Percentiles rank a stretch among this genome's conserved stretches.
phyloP scores from a whole-genome alignment of 345 rosid genomes.

The Aquilaria malaccensis region DNA sequence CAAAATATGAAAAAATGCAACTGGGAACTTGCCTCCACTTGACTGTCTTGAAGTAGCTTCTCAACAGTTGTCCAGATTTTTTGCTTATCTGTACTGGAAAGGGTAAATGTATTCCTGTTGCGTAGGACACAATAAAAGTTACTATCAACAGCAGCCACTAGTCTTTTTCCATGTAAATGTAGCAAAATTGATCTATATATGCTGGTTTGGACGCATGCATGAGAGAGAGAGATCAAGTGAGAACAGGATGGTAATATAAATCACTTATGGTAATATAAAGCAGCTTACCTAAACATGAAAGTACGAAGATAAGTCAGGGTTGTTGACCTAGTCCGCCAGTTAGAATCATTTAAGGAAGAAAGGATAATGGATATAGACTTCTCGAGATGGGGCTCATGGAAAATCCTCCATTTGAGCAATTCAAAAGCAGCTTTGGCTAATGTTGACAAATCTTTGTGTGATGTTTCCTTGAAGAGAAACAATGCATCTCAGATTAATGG shows the following conservation, averaged over 20 bases:
- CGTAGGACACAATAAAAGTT: slow-evolving; percentile 1
- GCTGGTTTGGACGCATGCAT: not conserved
- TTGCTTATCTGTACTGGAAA: slow-evolving; percentile 57
- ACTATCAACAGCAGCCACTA: no score
- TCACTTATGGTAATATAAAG: not conserved
- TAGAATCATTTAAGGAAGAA: slow-evolving; percentile 66
- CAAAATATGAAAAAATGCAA: slow-evolving; percentile 12
- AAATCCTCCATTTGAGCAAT: slow-evolving; percentile 88
- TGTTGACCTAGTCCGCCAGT: slow-evolving; percentile 98
- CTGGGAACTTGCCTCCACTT: slow-evolving; percentile 80
- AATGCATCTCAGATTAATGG: slow-evolving; percentile 14
- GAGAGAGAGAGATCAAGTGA: not conserved
- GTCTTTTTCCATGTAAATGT: not conserved
- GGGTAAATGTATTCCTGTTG: slow-evolving; percentile 85
- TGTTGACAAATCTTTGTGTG: slow-evolving; percentile 88
- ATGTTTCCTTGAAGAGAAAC: slow-evolving; percentile 69
- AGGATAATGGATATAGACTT: slow-evolving; percentile 64
- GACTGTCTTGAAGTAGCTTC: slow-evolving; percentile 74
- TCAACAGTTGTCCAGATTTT: slow-evolving; percentile 83
- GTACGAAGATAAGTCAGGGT: slow-evolving; percentile 83
- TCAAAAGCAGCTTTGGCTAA: slow-evolving; percentile 95
- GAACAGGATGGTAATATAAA: not conserved
- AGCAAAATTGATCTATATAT: not conserved
- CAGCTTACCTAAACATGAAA: slow-evolving; percentile 86
- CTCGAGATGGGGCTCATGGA: slow-evolving; percentile 74